phyloP scores from a whole-genome alignment of 176 grass and related monocot species.

The Otatea glauca region DNA sequence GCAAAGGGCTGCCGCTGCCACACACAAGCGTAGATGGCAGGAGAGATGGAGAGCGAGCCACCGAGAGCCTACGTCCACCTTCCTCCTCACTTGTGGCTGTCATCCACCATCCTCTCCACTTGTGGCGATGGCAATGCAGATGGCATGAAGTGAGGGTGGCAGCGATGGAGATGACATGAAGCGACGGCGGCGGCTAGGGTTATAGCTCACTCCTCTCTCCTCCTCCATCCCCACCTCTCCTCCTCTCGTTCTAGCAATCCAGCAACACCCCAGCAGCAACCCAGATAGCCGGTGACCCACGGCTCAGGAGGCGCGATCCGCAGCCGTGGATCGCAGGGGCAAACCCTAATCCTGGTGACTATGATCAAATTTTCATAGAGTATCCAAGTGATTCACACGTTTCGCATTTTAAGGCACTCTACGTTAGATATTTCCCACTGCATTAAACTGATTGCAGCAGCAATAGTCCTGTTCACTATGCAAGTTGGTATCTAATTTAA shows the following conservation, averaged over 20 bases:
- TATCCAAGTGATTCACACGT: background rate
- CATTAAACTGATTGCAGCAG: conserved; percentile 27
- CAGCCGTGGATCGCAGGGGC: background rate
- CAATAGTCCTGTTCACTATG: conserved; percentile 15
- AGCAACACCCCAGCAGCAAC: background rate
- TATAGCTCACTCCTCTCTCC: background rate
- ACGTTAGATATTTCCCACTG: conserved; percentile 30
- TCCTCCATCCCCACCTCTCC: background rate
- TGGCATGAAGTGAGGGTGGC: background rate
- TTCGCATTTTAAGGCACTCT: conserved; percentile 29
- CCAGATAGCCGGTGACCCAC: background rate
- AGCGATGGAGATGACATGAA: background rate
- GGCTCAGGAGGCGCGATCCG: background rate
- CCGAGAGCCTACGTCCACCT: background rate
- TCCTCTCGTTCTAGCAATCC: background rate
- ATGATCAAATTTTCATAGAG: conserved; percentile 1
- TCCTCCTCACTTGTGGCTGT: background rate
- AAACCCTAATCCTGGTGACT: background rate
- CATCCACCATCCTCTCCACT: background rate
- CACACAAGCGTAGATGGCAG: background rate
- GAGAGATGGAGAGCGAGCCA: background rate
- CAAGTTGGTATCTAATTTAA: conserved; percentile 20
- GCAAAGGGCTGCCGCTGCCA: background rate
- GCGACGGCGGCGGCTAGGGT: background rate
- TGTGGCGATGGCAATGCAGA: background rate